Percentiles rank a stretch among this genome's conserved stretches.
Conservation (phyloP, 1,284 basidiomycete species). For the Sutorius eximius region DNA sequence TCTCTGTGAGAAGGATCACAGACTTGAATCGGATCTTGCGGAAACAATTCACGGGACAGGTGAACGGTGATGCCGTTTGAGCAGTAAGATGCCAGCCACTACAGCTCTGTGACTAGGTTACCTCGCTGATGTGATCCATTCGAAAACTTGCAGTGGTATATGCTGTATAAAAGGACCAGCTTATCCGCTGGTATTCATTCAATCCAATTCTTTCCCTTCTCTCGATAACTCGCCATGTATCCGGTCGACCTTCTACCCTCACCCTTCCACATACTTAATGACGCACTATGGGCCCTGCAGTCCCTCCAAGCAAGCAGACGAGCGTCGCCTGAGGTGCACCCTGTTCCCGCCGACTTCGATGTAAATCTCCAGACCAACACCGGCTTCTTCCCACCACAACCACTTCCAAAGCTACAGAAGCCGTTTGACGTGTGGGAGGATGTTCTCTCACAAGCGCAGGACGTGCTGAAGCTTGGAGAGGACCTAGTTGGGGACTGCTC, state of each 20-base stretch:
- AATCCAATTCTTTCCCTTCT: slow-evolving; percentile 4
- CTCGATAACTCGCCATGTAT: slow-evolving; percentile 24
- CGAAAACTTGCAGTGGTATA: slow-evolving; percentile 33
- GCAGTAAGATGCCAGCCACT: slow-evolving; percentile 31
- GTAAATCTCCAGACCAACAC: slow-evolving; percentile 76
- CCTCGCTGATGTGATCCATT: slow-evolving; percentile 35
- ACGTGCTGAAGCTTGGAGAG: slow-evolving; percentile 61
- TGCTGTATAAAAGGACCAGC: slow-evolving; percentile 35
- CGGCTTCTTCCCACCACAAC: slow-evolving; percentile 83
- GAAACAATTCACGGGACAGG: slow-evolving; percentile 22
- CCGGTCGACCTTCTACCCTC: slow-evolving; percentile 40
- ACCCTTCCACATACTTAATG: slow-evolving; percentile 37
- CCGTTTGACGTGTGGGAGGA: slow-evolving; percentile 75
- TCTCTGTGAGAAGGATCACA: slow-evolving; percentile 18
- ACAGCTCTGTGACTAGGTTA: slow-evolving; percentile 37
- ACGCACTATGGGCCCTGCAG: slow-evolving; percentile 28
- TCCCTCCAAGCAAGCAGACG: slow-evolving; percentile 29
- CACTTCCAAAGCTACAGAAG: slow-evolving; percentile 57
- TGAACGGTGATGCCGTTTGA: slow-evolving; percentile 31
- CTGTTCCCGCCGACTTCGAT: slow-evolving; percentile 58
- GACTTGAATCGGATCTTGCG: slow-evolving; percentile 24
- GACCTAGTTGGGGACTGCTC: slow-evolving; percentile 51
- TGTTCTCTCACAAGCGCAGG: slow-evolving; percentile 55
- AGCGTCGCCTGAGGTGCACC: slow-evolving; percentile 21
- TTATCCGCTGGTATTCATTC: background rate